A percentile compares a stretch with the other conserved stretches of the same genome.
Evolutionary conservation across 2,329 filamentous ascomycete genomes (phyloP).

Genomic region (Ceratocystis cubensis): DNA sequence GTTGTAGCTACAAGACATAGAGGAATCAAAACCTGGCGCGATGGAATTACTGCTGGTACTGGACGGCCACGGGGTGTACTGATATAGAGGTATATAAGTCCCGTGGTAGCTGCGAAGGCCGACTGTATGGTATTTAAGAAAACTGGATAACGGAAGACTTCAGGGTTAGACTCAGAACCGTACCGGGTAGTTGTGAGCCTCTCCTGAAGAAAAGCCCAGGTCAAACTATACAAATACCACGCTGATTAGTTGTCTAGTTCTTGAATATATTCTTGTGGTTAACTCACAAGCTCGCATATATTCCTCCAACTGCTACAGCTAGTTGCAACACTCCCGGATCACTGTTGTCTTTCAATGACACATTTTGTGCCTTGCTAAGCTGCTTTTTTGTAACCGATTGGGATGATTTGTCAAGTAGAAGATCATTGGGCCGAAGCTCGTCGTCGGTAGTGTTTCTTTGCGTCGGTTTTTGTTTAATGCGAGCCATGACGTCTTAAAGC

Average conservation of each 20-base stretch:
- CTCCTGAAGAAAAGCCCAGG: constrained; percentile 94
- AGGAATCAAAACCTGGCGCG: constrained; percentile 58
- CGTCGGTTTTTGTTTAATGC: constrained; percentile 56
- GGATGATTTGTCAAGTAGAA: constrained; percentile 15
- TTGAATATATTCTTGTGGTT: neutral
- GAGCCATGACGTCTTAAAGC: constrained; percentile 44
- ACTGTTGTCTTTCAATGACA: constrained; percentile 23
- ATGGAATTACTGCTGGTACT: constrained; percentile 62
- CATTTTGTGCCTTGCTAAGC: constrained; percentile 23
- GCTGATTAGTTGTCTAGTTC: neutral
- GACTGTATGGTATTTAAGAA: constrained; percentile 96
- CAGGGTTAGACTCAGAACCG: constrained; percentile 47
- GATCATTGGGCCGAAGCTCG: constrained; percentile 38
- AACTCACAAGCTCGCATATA: constrained; percentile 88
- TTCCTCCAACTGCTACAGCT: constrained; percentile 78
- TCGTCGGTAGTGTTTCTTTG: constrained; percentile 51
- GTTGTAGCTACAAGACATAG: constrained; percentile 78
- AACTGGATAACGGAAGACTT: constrained; percentile 85
- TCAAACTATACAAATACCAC: constrained; percentile 49
- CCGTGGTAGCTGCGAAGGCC: constrained; percentile 69
- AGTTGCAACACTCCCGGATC: constrained; percentile 61
- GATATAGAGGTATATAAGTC: constrained; percentile 63
- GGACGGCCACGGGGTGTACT: constrained; percentile 39
- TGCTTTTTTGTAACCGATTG: neutral
- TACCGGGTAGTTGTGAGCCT: constrained; percentile 90